Percentiles rank a stretch among this genome's conserved stretches.
These are phyloP conservation scores for Elsinoe necatrix DNA, from an alignment of 2,329 filamentous ascomycete genomes.

Conservation along the genomic window DNA sequence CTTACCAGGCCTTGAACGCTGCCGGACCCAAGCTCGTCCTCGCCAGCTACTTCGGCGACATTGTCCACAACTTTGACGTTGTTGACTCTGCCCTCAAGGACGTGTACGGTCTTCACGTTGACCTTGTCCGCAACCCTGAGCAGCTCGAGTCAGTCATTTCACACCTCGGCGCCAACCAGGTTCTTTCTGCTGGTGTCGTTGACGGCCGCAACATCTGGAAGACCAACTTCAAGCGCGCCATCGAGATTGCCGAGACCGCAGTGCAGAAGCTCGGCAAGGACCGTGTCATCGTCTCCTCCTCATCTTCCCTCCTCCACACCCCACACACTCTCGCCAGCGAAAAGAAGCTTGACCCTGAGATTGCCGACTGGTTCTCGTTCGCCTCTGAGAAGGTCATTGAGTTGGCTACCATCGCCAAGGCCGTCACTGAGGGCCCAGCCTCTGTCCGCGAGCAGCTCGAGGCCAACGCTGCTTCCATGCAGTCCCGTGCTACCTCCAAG, in stretches of 20 bases:
- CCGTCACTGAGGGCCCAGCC: conserved; percentile 84
- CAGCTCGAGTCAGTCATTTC: conserved; percentile 80
- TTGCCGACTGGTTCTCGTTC: conserved; percentile 98
- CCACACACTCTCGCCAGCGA: conserved; percentile 96
- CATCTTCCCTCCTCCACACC: conserved; percentile 95
- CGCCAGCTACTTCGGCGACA: conserved; percentile 98
- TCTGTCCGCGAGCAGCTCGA: conserved; percentile 81
- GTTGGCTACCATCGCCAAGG: conserved; percentile 90
- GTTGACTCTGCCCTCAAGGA: conserved; percentile 59
- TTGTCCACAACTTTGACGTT: conserved; percentile 96
- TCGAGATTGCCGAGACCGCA: conserved; percentile 80
- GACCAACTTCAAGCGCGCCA: conserved; percentile 95
- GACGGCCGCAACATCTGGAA: conserved; percentile 99
- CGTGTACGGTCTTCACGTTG: conserved; percentile 81
- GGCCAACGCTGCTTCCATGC: conserved; percentile 90
- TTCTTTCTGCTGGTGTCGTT: conserved; percentile 91
- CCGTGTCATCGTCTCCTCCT: conserved; percentile 92
- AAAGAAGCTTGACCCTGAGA: conserved; percentile 93
- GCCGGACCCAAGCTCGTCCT: conserved; percentile 75
- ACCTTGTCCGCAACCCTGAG: conserved; percentile 96
- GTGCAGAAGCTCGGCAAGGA: conserved; percentile 96
- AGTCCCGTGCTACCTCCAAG: conserved; percentile 82
- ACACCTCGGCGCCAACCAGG: conserved; percentile 78
- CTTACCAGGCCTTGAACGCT: conserved; percentile 77
- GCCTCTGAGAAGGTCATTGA: conserved; percentile 89